Conservation (phyloP, 2,329 filamentous ascomycete genomes). For the Ascochyta rabiei region DNA sequence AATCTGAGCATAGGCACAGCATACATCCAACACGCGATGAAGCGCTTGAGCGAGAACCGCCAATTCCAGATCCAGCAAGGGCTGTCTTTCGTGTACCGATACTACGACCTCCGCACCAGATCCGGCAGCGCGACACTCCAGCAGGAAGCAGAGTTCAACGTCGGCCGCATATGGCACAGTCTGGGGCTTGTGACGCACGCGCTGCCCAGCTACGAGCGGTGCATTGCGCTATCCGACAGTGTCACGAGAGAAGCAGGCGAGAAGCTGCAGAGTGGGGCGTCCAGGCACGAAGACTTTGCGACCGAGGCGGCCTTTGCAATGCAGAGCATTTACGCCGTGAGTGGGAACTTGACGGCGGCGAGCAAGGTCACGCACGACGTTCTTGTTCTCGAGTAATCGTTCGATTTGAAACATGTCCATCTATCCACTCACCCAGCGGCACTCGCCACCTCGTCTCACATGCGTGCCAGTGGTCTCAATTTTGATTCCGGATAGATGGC, state of each 20-base stretch:
- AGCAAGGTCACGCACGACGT: slow-evolving; percentile 65
- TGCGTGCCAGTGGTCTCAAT: too few relatives aligned
- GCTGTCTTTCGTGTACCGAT: slow-evolving; percentile 77
- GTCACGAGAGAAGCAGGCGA: slow-evolving; percentile 40
- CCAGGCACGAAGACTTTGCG: slow-evolving; percentile 63
- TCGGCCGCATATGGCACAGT: slow-evolving; percentile 76
- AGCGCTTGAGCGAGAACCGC: slow-evolving; percentile 86
- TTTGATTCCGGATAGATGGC: too few relatives aligned
- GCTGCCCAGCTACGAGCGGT: slow-evolving; percentile 70
- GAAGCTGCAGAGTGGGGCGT: slow-evolving; percentile 41
- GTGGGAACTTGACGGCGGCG: slow-evolving; percentile 67
- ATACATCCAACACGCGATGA: slow-evolving; percentile 88
- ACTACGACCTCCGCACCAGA: slow-evolving; percentile 66
- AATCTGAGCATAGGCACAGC: slow-evolving; percentile 75
- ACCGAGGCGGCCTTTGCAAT: slow-evolving; percentile 77
- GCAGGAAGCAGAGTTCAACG: slow-evolving; percentile 83
- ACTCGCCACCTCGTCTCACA: too few relatives aligned
- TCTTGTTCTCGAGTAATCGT: slow-evolving; percentile 53
- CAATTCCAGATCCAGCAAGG: slow-evolving; percentile 89
- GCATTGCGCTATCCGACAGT: slow-evolving; percentile 57
- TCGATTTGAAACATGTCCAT: too few relatives aligned
- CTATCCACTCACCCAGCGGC: too few relatives aligned
- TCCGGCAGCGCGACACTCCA: slow-evolving; percentile 54
- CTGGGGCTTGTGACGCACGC: slow-evolving; percentile 76
- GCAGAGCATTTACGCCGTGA: slow-evolving; percentile 68